These are phyloP conservation scores for Podila clonocystis DNA, from an alignment of 192 early-diverging fungal genomes.

Conservation along the genomic window DNA sequence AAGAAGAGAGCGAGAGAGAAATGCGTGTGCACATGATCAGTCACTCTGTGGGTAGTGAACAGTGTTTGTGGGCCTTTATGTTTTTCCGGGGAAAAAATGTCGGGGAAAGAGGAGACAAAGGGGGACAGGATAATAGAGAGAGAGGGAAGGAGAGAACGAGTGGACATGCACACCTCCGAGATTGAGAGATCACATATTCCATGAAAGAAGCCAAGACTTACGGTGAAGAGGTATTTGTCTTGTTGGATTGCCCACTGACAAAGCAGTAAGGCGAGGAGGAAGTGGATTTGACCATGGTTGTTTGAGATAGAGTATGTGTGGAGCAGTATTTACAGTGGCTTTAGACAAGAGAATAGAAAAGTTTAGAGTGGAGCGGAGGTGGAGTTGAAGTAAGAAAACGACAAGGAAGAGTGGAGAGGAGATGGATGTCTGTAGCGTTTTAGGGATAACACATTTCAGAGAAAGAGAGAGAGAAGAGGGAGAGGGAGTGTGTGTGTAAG, in stretches of 20 bases:
- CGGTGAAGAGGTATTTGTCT: slow-evolving; percentile 20
- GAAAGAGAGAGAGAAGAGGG: background rate
- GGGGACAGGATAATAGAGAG: background rate
- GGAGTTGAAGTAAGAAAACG: background rate
- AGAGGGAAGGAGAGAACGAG: slow-evolving; percentile 1
- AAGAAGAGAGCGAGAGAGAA: background rate
- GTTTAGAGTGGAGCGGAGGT: background rate
- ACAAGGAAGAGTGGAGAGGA: background rate
- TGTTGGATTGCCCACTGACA: slow-evolving; percentile 42
- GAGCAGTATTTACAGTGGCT: background rate
- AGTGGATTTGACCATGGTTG: slow-evolving; percentile 42
- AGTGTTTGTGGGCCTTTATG: too few species aligned
- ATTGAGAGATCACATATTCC: background rate
- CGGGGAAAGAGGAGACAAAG: background rate
- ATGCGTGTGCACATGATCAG: background rate
- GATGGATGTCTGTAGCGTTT: background rate
- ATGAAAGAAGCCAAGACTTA: slow-evolving; percentile 4
- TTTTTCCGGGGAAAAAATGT: background rate
- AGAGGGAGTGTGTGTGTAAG: background rate
- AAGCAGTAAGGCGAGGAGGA: slow-evolving; percentile 47
- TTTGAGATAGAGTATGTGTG: background rate
- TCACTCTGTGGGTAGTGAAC: too few species aligned
- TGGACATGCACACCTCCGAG: slow-evolving; percentile 1
- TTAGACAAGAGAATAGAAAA: background rate
- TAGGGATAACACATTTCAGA: background rate